Base-by-base conservation (phyloP, 2,329 filamentous ascomycete species). In the Fusarium caatingaense region DNA sequence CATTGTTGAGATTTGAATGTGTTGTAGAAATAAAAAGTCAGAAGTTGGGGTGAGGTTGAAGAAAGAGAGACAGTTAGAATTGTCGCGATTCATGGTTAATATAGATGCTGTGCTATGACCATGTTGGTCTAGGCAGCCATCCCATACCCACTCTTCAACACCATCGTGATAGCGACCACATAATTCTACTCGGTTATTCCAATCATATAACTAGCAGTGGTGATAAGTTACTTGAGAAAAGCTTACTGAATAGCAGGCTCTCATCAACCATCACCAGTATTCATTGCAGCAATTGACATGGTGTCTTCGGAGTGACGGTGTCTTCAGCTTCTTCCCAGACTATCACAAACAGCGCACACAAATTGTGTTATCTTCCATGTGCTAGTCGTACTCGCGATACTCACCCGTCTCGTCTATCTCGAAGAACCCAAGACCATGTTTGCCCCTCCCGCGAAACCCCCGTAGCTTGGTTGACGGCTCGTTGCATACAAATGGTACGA, bases 331-430 rank as follows among this genome's bases (percentile, higher is more conserved):
- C 18, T n/a, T 11, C 34, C 18, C 34, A n/a, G 34, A n/a, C 34
- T 37, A 12, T 37, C 34, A 37, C 34, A 37, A 37, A 37, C 18
- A 37, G 34, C 11, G 10, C 18, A 37, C 34, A 37, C 34, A 12
- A n/a, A 37, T 37, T 37, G 18, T 37, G 40, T 40, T 23, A n/a
- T 50, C 25, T 47, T 51, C 58, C 41, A 56, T 64, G 41, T 68
- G 53, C 20, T 64, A 64, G 56, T 55, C 59, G 40, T 59, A 64
- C 66, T 69, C 68, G 64, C 68, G 56, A 71, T 69, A 59, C 64
- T 72, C 53, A 47, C 68, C 68, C 50, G 53, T 66, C 68, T 71
- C 64, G 64, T 71, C 68, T 69, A 67, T 61, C 66, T 69, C 65
- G 40, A 59, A 53, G 45, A 66, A 62, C 56, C 68, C 68, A 57